phyloP scores from a whole-genome alignment of 148 eudicot species.

The Rhododendron ovatum region DNA sequence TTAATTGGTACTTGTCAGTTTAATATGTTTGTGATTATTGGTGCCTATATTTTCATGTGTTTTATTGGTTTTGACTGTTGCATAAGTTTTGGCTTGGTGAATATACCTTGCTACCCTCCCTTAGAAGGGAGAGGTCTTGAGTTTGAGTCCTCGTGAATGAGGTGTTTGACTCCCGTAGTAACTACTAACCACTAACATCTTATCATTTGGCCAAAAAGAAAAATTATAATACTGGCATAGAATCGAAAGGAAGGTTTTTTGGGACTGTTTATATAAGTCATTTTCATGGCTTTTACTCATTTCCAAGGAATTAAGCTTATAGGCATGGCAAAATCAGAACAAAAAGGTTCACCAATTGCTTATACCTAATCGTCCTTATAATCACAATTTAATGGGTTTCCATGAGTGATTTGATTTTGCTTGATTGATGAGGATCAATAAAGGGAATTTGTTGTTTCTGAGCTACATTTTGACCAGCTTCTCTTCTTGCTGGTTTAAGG shows the following conservation, averaged over 20 bases:
- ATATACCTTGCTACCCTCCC: not conserved
- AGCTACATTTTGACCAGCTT: not conserved
- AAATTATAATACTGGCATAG: too few relatives aligned
- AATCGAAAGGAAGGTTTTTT: not conserved
- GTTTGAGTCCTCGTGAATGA: too few relatives aligned
- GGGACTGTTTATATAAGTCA: not conserved
- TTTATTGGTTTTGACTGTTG: not conserved
- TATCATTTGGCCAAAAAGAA: not conserved
- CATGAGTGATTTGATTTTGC: not conserved
- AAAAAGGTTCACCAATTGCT: too few relatives aligned
- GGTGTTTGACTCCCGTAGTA: not conserved
- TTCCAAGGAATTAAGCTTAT: not conserved
- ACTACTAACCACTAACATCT: not conserved
- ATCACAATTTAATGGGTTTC: not conserved
- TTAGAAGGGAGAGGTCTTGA: too few relatives aligned
- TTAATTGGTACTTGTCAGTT: not conserved
- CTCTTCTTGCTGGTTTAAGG: slow-evolving; percentile 37
- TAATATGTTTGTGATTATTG: not conserved
- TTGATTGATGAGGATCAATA: not conserved
- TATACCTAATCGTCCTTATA: not conserved
- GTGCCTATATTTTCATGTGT: not conserved
- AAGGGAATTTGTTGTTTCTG: not conserved
- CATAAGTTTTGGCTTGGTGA: slow-evolving; percentile 1
- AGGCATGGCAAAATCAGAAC: not conserved
- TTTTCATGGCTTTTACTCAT: not conserved